A percentile compares a stretch with the other conserved stretches of the same genome.
These are phyloP conservation scores for Eutypella sp. DNA, from an alignment of 2,329 filamentous ascomycete species.

Conservation along the genomic window DNA sequence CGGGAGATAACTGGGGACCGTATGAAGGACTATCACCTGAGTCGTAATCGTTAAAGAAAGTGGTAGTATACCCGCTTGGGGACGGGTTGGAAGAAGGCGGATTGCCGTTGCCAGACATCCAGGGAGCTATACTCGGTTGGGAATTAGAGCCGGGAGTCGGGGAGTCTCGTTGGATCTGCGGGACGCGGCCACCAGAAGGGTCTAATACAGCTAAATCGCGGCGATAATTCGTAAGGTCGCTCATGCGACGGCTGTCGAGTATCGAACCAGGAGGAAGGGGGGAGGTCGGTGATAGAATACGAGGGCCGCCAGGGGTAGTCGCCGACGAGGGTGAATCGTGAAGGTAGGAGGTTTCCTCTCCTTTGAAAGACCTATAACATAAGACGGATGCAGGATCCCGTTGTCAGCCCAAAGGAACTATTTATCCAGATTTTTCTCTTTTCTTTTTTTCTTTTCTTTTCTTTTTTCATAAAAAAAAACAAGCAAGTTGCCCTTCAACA, in stretches of 20 bases:
- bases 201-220: conserved; percentile 68
- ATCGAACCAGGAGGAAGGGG: conserved; percentile 41
- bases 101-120: conserved; percentile 44
- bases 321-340: conserved; percentile 43
- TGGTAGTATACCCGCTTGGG: conserved; percentile 40
- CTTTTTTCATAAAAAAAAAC: background rate
- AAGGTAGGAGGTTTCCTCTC: conserved; percentile 36
- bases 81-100: conserved; percentile 28
- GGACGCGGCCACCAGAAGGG: conserved; percentile 50
- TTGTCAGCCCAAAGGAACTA: conserved; percentile 22
- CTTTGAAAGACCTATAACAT: conserved; percentile 30
- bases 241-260: conserved; percentile 53
- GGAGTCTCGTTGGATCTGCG: conserved; percentile 55
- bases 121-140: conserved; percentile 52
- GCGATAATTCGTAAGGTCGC: conserved; percentile 64
- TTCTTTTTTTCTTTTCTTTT: too few species aligned
- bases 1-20: conserved; percentile 64
- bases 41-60: conserved; percentile 73
- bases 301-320: conserved; percentile 35
- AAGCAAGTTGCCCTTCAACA: too few species aligned
- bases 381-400: conserved; percentile 19
- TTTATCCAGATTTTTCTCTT: too few species aligned
- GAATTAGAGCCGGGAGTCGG: conserved; percentile 51
- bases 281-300: conserved; percentile 37
- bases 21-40: conserved; percentile 64